Evolutionary conservation across 345 rosid genomes (phyloP), one percentile per base, ranked within the genome.

Genomic region (Alliaria petiolata): DNA sequence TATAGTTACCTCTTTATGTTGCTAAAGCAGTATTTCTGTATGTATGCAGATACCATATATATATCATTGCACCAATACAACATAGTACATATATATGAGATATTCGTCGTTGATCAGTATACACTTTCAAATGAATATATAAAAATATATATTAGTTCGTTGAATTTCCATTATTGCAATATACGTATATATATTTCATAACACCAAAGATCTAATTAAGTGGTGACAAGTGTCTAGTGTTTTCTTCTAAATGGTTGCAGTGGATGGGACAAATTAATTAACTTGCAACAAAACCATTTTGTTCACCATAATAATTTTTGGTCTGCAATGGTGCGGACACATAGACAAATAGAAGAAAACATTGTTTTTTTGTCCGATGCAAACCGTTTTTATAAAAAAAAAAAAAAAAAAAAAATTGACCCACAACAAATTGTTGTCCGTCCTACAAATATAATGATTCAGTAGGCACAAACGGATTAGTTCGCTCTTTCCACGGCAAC

Each of bases 21-120:
- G 51, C 49, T 52, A 75, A 33, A 75, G 69, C 58, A 61, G 56
- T 34, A 35, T 67, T 53, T 67, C 51, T 75, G 63, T 45, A 42
- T 25, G 1, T 43, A 43, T 35, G 69, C 73, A 61, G 63, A 42
- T 75, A 51, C 79, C 53, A 67, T 19, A 61, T 52, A 44, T 67
- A 61, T 22, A 22, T 17, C 44, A 52, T 35, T 60, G 14, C 50
- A 67, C 56, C 17, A 14, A 46, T 8, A 22, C 42, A 11, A n/a
- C n/a, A n/a, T n/a, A n/a, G n/a, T 38, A 38, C 5, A 28, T 36
- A 57, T 51, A 4, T 44, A 30, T n/a, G 15, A 19, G 20, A 51
- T 36, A n/a, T 31, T 66, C n/a, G 19, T 49, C 65, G 22, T 49
- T 39, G 31, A 65, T 58, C 15, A n/a, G 31, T 55, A n/a, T n/a